Evolutionary conservation across 1,139 yeast genomes (phyloP).

Genomic region (Zhuliangozyma blackwelliae): DNA sequence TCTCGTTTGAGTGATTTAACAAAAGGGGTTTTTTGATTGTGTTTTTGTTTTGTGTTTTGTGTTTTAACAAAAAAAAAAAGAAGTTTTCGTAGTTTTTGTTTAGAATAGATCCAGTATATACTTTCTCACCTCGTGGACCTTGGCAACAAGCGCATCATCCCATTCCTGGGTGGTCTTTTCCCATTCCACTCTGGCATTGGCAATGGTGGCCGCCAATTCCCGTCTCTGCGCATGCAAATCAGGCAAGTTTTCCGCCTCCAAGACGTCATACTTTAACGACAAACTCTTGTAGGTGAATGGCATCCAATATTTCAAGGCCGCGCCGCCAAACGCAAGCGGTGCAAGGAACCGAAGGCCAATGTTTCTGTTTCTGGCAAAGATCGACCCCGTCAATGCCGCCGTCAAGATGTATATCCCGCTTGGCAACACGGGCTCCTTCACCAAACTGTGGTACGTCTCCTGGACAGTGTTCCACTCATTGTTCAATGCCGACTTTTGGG

Average conservation of each 20-base stretch:
- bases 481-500: constrained; percentile 39
- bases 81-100: background rate
- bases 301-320: constrained; percentile 34
- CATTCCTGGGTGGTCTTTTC: constrained; percentile 10
- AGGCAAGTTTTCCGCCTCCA: constrained; percentile 48
- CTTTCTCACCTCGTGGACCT: constrained; percentile 26
- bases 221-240: constrained; percentile 30
- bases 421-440: constrained; percentile 51
- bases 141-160: constrained; percentile 11
- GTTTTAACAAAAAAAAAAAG: too few species aligned
- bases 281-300: constrained; percentile 28
- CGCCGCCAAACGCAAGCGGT: constrained; percentile 48
- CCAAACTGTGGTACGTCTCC: constrained; percentile 19
- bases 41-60: background rate
- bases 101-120: constrained; percentile 2
- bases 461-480: constrained; percentile 35
- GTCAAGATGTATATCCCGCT: constrained; percentile 51
- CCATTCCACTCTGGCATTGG: constrained; percentile 12
- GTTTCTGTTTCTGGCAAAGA: constrained; percentile 43
- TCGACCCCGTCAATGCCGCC: constrained; percentile 52
- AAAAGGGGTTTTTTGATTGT: background rate
- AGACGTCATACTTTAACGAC: constrained; percentile 24
- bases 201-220: constrained; percentile 12
- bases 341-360: constrained; percentile 47
- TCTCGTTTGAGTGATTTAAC: constrained; percentile 12